Evolutionary conservation across 108 stramenopile species (phyloP), one percentile per base, ranked within the genome.

Genomic region (Fistulifera pelliculosa): DNA sequence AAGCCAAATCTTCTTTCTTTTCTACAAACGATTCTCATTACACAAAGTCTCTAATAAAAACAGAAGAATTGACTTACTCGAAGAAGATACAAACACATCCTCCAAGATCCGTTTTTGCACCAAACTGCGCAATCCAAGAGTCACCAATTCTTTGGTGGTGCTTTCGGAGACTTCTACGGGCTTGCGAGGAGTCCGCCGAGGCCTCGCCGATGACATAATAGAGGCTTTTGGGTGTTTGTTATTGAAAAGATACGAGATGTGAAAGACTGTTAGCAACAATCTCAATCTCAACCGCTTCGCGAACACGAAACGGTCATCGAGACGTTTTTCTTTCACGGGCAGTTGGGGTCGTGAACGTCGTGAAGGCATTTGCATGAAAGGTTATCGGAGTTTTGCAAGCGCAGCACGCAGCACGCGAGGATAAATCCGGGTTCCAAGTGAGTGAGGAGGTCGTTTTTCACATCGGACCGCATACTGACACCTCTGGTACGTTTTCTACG

Each of bases 61-160:
- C n/a, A n/a, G 31, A 35, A 3, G 31, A 6, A 8, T 35, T 35
- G 31, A 68, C 77, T 60, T 64, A 80, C 79, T 47, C 19, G 49
- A 42, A 23, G 62, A 49, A 40, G 61, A 28, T 24, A 64, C 58
- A 60, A 81, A 81, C 23, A 76, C 75, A 62, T 81, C 80, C 1
- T 67, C 60, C 22, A 69, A 21, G 26, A 77, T 62, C 45, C 76
- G 70, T 18, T 75, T 49, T 38, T 69, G 70, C 15, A 73, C 76
- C 8, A 71, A 39, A 10, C 68, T 49, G 40, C 74, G 64, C 47
- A 77, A 54, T 13, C 75, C 45, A 21, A 25, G 64, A 45, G 44
- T 21, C 44, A 21, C 44, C 11, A 21, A 4, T 45, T 21, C 44
- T 45, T 21, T 21, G 4, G 44, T 6, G 4, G 44, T 11, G 40